phyloP scores from a whole-genome alignment of 257 asterid species.

The Hygrophila difformis region DNA sequence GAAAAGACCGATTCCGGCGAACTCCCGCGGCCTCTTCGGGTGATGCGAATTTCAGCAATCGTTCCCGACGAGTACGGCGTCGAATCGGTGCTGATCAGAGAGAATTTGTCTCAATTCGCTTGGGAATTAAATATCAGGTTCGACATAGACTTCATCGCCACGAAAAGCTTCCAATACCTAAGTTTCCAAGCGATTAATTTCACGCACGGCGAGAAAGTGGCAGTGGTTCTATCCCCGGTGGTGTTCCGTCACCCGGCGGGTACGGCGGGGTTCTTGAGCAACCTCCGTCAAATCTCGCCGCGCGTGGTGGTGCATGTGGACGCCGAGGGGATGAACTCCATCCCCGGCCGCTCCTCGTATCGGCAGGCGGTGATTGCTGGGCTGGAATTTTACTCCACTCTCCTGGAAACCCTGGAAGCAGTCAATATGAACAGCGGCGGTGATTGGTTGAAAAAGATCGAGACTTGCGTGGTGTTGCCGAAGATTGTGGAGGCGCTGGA shows the following conservation, averaged over 20 bases:
- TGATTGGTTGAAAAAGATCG: slow-evolving; percentile 63
- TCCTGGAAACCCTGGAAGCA: slow-evolving; percentile 74
- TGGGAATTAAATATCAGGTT: slow-evolving; percentile 58
- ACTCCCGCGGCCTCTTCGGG: slow-evolving; percentile 26
- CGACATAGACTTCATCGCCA: slow-evolving; percentile 49
- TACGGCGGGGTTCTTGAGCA: slow-evolving; percentile 53
- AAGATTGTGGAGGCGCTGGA: slow-evolving; percentile 57
- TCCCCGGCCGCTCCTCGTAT: slow-evolving; percentile 38
- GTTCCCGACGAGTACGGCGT: slow-evolving; percentile 44
- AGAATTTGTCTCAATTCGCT: slow-evolving; percentile 60
- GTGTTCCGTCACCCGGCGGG: slow-evolving; percentile 72
- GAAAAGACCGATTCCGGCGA: slow-evolving; percentile 43
- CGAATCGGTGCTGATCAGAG: slow-evolving; percentile 59
- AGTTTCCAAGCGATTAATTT: slow-evolving; percentile 65
- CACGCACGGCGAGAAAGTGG: slow-evolving; percentile 63
- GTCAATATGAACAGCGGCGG: slow-evolving; percentile 29
- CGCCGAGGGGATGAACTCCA: slow-evolving; percentile 32
- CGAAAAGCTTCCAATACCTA: slow-evolving; percentile 50
- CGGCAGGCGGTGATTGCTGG: slow-evolving; percentile 80
- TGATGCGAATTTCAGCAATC: slow-evolving; percentile 50
- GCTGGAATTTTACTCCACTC: slow-evolving; percentile 71
- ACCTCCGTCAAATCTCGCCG: slow-evolving; percentile 64
- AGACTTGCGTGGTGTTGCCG: slow-evolving; percentile 64
- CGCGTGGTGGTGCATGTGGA: slow-evolving; percentile 90
- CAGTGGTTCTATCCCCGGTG: slow-evolving; percentile 55